phyloP scores from a whole-genome alignment of 2,329 filamentous ascomycete genomes.

The Uncinocarpus reesii region DNA sequence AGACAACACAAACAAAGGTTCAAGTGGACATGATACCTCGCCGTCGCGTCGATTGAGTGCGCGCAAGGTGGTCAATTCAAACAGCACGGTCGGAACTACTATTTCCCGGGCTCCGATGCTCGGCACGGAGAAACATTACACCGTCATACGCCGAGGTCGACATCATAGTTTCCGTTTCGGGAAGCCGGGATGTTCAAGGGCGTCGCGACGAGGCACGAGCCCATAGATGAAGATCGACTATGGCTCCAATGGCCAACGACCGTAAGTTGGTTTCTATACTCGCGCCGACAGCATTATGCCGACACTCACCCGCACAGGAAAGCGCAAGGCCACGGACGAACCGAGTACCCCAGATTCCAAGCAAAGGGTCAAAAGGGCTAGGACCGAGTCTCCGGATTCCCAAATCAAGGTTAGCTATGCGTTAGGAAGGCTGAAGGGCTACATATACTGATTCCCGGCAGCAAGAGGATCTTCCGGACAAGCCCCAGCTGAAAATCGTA shows the following conservation, averaged over 20 bases:
- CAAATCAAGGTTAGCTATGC: slow-evolving; percentile 24
- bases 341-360: slow-evolving; percentile 33
- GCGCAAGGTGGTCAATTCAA: slow-evolving; percentile 6
- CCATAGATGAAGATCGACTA: no score
- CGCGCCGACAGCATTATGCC: slow-evolving; percentile 11
- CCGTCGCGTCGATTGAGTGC: neutral
- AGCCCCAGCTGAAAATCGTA: slow-evolving; percentile 53
- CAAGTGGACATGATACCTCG: neutral
- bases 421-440: neutral
- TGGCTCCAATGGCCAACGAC: slow-evolving; percentile 25
- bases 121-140: neutral
- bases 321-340: slow-evolving; percentile 44
- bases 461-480: slow-evolving; percentile 30
- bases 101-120: neutral
- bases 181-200: slow-evolving; percentile 1
- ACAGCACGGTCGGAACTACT: neutral
- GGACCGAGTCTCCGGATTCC: slow-evolving; percentile 38
- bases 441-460: slow-evolving; percentile 41
- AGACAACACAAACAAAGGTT: neutral
- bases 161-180: slow-evolving; percentile 1
- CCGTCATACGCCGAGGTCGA: neutral
- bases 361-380: slow-evolving; percentile 40
- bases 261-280: slow-evolving; percentile 22
- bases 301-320: slow-evolving; percentile 23
- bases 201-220: no score